Evolutionary conservation across 345 rosid genomes (phyloP).

Genomic region (Gossypium raimondii): DNA sequence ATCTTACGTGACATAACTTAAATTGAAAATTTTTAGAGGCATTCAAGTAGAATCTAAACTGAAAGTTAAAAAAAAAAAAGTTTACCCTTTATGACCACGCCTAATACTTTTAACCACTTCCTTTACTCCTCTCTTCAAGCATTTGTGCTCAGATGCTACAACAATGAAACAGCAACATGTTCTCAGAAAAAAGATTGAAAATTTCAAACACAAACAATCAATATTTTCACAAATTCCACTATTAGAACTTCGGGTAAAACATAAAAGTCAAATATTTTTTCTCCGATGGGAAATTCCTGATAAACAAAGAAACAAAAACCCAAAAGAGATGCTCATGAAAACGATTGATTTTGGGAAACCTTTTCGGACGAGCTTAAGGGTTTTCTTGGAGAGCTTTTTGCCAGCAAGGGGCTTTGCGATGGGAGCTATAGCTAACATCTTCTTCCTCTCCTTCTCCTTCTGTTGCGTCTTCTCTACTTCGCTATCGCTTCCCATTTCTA

Average conservation of each 20-base stretch:
- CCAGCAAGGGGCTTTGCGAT: slow-evolving; percentile 94
- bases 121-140: slow-evolving; percentile 97
- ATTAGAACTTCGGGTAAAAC: background rate
- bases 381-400: slow-evolving; percentile 77
- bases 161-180: background rate
- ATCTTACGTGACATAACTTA: too few species aligned
- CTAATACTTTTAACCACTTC: slow-evolving; percentile 94
- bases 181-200: background rate
- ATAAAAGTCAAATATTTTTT: too few species aligned
- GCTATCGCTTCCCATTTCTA: slow-evolving; percentile 73
- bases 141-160: slow-evolving; percentile 79
- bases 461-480: slow-evolving; percentile 58
- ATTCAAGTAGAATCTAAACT: background rate
- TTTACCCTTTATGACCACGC: slow-evolving; percentile 85
- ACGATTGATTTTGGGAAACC: slow-evolving; percentile 21
- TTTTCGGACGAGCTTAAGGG: slow-evolving; percentile 84
- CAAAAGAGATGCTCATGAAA: background rate
- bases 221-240: background rate
- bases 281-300: background rate
- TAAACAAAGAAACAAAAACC: background rate
- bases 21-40: background rate
- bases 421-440: slow-evolving; percentile 56
- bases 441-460: slow-evolving; percentile 48
- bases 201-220: background rate
- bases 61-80: background rate